Conservation (phyloP, 2,329 filamentous ascomycete species). For the Pseudogymnoascus sp. region DNA sequence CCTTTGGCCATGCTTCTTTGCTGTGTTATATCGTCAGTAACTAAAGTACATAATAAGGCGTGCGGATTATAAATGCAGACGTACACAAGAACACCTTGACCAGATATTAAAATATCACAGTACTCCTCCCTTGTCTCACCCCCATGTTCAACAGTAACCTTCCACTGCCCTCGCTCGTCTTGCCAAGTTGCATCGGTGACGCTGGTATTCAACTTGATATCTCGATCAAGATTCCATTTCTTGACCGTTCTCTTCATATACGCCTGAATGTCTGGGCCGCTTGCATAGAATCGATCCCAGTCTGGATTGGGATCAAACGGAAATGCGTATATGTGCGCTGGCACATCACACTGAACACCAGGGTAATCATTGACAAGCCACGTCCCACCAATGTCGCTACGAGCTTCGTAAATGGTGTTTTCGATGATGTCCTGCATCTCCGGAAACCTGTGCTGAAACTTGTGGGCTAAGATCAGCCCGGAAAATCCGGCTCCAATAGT, state of each 20-base stretch:
- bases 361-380: conserved; percentile 25
- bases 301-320: conserved; percentile 33
- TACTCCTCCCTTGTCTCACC: background rate
- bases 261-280: conserved; percentile 16
- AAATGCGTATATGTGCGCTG: conserved; percentile 28
- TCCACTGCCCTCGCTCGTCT: conserved; percentile 39
- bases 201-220: conserved; percentile 41
- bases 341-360: conserved; percentile 22
- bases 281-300: conserved; percentile 32
- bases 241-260: background rate
- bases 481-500: conserved; percentile 40
- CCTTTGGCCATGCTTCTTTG: conserved; percentile 32
- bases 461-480: conserved; percentile 38
- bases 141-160: conserved; percentile 35
- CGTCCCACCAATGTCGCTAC: conserved; percentile 25
- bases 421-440: conserved; percentile 27
- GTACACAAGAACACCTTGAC: conserved; percentile 3
- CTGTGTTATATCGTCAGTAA: conserved; percentile 30
- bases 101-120: conserved; percentile 4
- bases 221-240: background rate
- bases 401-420: conserved; percentile 25
- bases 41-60: conserved; percentile 36
- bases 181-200: conserved; percentile 38
- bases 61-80: conserved; percentile 30
- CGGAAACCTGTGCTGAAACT: conserved; percentile 12